Evolutionary conservation across 1,284 basidiomycete species (phyloP).

Genomic region (Austroboletus novae-zelandiae): DNA sequence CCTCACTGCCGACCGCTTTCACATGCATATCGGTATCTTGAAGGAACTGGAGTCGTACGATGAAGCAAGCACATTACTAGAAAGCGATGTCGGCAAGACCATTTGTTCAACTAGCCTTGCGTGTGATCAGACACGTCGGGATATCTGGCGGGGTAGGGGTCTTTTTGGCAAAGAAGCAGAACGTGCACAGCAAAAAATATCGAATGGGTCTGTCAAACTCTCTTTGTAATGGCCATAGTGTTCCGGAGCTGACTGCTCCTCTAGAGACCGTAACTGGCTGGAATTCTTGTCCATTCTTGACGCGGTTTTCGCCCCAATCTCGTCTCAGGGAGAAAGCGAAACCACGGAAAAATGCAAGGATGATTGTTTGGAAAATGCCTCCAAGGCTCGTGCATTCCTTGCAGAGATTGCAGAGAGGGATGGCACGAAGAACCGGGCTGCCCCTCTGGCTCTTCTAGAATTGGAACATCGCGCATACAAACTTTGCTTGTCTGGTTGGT

Average conservation of each 20-base stretch:
- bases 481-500: conserved; percentile 45
- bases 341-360: conserved; percentile 31
- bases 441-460: conserved; percentile 66
- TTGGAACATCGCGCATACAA: conserved; percentile 57
- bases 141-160: conserved; percentile 58
- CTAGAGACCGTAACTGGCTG: conserved; percentile 81
- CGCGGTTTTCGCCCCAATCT: conserved; percentile 52
- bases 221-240: neutral
- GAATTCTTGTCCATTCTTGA: conserved; percentile 76
- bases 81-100: conserved; percentile 60
- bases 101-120: conserved; percentile 71
- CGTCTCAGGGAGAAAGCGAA: conserved; percentile 22
- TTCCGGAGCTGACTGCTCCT: conserved; percentile 10
- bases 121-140: conserved; percentile 72
- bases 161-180: conserved; percentile 58
- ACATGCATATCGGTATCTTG: conserved; percentile 70
- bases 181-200: conserved; percentile 53
- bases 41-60: conserved; percentile 65
- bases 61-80: conserved; percentile 69
- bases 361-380: conserved; percentile 39
- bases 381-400: conserved; percentile 53
- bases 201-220: conserved; percentile 46
- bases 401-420: conserved; percentile 55
- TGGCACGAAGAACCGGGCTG: conserved; percentile 70
- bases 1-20: conserved; percentile 69